phyloP scores from a whole-genome alignment of 164 flowering plant species.

The Houttuynia cordata region DNA sequence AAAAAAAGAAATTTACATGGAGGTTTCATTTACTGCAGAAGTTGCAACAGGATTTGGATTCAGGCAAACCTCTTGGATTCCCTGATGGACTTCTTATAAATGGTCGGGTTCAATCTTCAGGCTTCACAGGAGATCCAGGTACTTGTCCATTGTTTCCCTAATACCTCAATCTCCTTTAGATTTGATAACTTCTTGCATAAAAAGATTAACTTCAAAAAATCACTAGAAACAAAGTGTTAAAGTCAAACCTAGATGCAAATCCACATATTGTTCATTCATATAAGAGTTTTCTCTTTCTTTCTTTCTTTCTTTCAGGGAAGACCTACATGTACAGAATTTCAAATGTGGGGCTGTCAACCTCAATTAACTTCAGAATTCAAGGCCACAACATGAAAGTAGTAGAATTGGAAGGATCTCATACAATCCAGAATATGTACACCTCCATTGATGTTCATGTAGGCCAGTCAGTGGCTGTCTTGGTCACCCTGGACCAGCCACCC shows the following conservation, averaged over 20 bases:
- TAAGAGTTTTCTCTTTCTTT: too few species aligned
- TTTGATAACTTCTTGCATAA: background rate
- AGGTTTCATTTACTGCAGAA: constrained; percentile 39
- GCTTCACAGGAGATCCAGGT: constrained; percentile 76
- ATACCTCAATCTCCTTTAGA: background rate
- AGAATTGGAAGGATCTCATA: constrained; percentile 74
- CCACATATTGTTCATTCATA: too few species aligned
- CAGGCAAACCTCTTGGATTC: constrained; percentile 45
- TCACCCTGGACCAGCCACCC: constrained; percentile 29
- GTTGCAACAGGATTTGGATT: constrained; percentile 44
- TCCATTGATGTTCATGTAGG: constrained; percentile 73
- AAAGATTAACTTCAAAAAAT: too few species aligned
- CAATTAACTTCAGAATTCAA: constrained; percentile 77
- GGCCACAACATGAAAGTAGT: constrained; percentile 53
- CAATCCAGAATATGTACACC: constrained; percentile 40
- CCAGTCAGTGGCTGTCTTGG: constrained; percentile 57
- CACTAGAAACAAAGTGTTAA: too few species aligned
- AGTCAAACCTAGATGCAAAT: too few species aligned
- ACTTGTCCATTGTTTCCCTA: background rate
- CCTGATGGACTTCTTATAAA: constrained; percentile 79
- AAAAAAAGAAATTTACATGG: too few species aligned
- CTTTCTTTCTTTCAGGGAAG: constrained; percentile 43
- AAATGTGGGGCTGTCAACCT: constrained; percentile 59
- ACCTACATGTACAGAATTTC: constrained; percentile 67
- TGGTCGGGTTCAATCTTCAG: constrained; percentile 27